Evolutionary conservation across 768 basidiomycete species (phyloP), one percentile per base, ranked within the genome.

Genomic region (Pisolithus orientalis): DNA sequence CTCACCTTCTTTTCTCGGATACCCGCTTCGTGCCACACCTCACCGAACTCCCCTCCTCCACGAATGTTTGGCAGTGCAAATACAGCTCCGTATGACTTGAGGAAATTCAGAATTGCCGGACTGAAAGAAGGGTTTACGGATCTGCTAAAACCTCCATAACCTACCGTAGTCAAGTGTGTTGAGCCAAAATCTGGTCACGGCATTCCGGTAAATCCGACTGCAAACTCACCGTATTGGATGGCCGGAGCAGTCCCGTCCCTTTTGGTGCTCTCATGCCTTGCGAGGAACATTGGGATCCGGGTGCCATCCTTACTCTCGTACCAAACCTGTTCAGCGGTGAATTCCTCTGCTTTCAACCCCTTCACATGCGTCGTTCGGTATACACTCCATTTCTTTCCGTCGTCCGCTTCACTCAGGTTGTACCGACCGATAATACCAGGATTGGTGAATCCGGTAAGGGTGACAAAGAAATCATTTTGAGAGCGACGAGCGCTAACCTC

Each of bases 231-330:
- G 53, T 89, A 92, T 64, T 90, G 87, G 29, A 90, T 72, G 0
- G 80, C 84, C 14, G 90, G 80, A 1, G 88, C 87, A 0, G 83
- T 84, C 14, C 89, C 89, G 54, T 91, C 85, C 39, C 80, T 73
- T 54, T 76, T 70, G 3, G 85, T 87, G 37, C 74, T 76, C 64
- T 85, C 84, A 63, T 87, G 87, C 44, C 82, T 78, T 21, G 90
- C 85, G 55, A 93, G 76, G 61, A 90, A 92, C 90, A 93, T 91
- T 1, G 90, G 90, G 34, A 93, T 73, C 49, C 75, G 78, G 6
- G 87, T 90, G 1, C 87, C 87, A 61, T 92, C 90, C 65, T 85
- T 87, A 67, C 82, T 83, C 17, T 73, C 65, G 60, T 84, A 92
- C 84, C 90, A 93, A 17, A 90, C 85, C 69, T 92, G 90, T 52